Conservation (phyloP, 768 basidiomycete species). For the Termitomyces sp. region DNA sequence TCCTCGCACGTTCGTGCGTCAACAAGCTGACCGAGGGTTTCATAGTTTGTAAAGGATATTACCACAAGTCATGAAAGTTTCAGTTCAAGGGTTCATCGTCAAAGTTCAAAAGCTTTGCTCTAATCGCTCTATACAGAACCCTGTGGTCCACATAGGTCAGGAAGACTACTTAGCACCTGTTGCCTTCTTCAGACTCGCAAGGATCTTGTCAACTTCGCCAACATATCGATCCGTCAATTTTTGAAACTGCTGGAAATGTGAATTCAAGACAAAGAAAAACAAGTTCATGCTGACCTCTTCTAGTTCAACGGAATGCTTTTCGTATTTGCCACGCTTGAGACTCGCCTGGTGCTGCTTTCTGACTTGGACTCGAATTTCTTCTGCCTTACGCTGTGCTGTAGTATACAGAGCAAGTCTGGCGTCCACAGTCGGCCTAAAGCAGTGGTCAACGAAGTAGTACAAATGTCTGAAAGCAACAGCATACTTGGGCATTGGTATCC, state of each 20-base stretch:
- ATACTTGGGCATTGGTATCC: constrained; percentile 77
- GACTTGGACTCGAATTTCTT: constrained; percentile 71
- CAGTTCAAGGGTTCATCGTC: not conserved
- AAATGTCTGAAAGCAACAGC: constrained; percentile 5
- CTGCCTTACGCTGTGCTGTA: constrained; percentile 57
- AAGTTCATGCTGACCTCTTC: constrained; percentile 50
- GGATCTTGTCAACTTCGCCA: constrained; percentile 36
- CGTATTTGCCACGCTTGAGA: constrained; percentile 64
- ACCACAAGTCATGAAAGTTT: not conserved
- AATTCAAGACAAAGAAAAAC: not conserved
- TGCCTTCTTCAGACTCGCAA: constrained; percentile 57
- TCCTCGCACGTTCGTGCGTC: not conserved
- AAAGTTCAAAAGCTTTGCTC: not conserved
- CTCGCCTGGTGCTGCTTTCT: constrained; percentile 66
- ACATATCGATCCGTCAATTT: constrained; percentile 61
- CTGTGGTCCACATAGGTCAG: not conserved
- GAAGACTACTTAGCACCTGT: constrained; percentile 20
- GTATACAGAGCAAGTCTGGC: constrained; percentile 53
- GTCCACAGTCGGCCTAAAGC: constrained; percentile 69
- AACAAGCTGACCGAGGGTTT: not conserved
- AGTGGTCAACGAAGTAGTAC: not conserved
- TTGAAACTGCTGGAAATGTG: constrained; percentile 52
- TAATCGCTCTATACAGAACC: not conserved
- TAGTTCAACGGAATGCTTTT: constrained; percentile 64
- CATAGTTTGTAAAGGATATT: not conserved